Evolutionary conservation across 1,284 basidiomycete species (phyloP).

Genomic region (Ustilago cynodontis): DNA sequence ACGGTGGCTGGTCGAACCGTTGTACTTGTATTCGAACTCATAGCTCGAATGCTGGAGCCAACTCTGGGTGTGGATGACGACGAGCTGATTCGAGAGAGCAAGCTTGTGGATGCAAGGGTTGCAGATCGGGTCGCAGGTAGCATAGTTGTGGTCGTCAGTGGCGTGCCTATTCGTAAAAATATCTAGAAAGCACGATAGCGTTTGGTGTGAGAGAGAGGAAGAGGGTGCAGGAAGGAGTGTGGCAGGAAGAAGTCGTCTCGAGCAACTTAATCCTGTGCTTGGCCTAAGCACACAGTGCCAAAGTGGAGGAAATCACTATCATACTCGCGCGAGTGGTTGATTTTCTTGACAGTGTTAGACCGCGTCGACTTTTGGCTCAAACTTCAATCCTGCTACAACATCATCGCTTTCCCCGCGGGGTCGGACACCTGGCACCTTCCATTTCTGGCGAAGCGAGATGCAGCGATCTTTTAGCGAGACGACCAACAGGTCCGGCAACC

Average conservation of each 20-base stretch:
- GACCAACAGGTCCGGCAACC: not conserved
- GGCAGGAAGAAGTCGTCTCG: not conserved
- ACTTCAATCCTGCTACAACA: too few species aligned
- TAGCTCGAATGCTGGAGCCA: constrained; percentile 18
- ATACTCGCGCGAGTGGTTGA: constrained; percentile 12
- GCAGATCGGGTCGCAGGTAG: constrained; percentile 9
- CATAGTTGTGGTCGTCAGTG: constrained; percentile 12
- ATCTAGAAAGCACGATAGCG: not conserved
- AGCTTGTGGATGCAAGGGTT: not conserved
- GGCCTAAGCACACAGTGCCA: constrained; percentile 6
- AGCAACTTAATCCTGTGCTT: not conserved
- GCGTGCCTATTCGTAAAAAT: not conserved
- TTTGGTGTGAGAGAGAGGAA: not conserved
- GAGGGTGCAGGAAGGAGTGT: not conserved
- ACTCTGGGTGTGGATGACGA: not conserved
- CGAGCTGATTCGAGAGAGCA: constrained; percentile 11
- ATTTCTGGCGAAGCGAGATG: not conserved
- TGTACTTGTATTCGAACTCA: constrained; percentile 39
- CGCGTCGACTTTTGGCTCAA: too few species aligned
- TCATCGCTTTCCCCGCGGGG: constrained; percentile 5
- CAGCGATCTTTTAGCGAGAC: not conserved
- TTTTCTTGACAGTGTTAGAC: too few species aligned
- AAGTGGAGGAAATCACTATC: constrained; percentile 1
- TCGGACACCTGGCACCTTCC: not conserved
- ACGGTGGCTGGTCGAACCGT: constrained; percentile 39